Evolutionary conservation across 2,329 filamentous ascomycete species (phyloP), one percentile per base, ranked within the genome.

Genomic region (Phialophora chinensis): DNA sequence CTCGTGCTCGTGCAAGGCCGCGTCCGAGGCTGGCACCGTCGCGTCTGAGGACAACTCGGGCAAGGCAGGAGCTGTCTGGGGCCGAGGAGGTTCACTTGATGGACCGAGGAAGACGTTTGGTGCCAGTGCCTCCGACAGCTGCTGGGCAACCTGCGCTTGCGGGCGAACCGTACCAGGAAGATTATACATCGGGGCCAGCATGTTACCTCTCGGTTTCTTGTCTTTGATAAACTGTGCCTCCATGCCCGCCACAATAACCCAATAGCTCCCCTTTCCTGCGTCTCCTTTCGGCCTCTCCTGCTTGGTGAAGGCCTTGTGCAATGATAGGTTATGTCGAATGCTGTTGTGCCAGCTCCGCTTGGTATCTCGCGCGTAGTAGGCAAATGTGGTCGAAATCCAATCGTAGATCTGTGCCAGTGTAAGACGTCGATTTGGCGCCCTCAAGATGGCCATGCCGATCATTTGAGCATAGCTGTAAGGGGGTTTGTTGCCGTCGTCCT

Each of bases 361-460:
- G 11, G 91, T 88, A 74, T 97, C 93, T 63, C 89, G 87, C 72
- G 87, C 89, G 82, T 98, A 99, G 79, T 94, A 97, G 4, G 87
- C 89, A 77, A 91, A 98, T 20, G 90, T 93, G 77, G 96, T 92
- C n/a, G 92, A 96, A 74, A 99, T 98, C 94, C 95, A 99, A 77
- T 96, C 97, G 85, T 98, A 99, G 73, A 99, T 99, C 78, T 97
- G 93, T 29, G 93, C 89, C 20, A 99, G 85, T 0, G 95, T 98
- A 69, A 98, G 84, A 60, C 91, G 90, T 67, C 93, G 89, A 68
- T 90, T 88, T 12, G 91, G 90, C 4, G 95, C 92, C 69, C 93
- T 89, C 25, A 98, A 84, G 73, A 99, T 97, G 60, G 95, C 93
- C 93, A 97, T 97, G 76, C 92, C 95, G 71, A 98, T 98, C 72